A percentile compares a stretch with the other conserved stretches of the same genome.
phyloP scores from a whole-genome alignment of 2,329 filamentous ascomycete genomes.

The Monilinia fructicola region DNA sequence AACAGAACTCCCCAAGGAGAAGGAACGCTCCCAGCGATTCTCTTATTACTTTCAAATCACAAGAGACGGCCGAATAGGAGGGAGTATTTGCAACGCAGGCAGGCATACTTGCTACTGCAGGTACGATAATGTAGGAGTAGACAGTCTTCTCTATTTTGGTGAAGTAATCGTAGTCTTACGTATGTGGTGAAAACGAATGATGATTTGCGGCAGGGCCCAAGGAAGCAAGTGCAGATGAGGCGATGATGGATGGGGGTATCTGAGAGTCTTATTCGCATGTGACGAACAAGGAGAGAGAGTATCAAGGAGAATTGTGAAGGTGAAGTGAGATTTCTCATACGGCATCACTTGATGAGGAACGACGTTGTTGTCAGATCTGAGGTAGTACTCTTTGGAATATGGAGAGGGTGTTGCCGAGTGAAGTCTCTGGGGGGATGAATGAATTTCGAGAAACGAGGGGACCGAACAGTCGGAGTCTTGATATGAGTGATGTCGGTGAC shows the following conservation, averaged over 20 bases:
- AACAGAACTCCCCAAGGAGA: not conserved
- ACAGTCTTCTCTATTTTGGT: not conserved
- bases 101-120: too few relatives aligned
- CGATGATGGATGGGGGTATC: too few relatives aligned
- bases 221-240: too few relatives aligned
- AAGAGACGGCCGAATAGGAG: not conserved
- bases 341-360: not conserved
- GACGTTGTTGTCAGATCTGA: not conserved
- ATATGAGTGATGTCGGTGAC: slow-evolving; percentile 8
- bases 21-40: not conserved
- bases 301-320: too few relatives aligned
- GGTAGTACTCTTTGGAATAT: not conserved
- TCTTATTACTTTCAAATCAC: too few relatives aligned
- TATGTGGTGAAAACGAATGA: too few relatives aligned
- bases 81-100: not conserved
- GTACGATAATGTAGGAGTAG: not conserved
- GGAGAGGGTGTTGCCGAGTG: not conserved
- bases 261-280: too few relatives aligned
- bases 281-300: too few relatives aligned
- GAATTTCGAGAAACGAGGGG: too few relatives aligned
- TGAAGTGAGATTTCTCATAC: too few relatives aligned
- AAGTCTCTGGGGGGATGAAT: not conserved
- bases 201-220: too few relatives aligned
- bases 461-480: not conserved
- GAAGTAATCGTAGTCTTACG: not conserved